Conservation (phyloP, 1,284 basidiomycete species). For the Caloboletus firmus region DNA sequence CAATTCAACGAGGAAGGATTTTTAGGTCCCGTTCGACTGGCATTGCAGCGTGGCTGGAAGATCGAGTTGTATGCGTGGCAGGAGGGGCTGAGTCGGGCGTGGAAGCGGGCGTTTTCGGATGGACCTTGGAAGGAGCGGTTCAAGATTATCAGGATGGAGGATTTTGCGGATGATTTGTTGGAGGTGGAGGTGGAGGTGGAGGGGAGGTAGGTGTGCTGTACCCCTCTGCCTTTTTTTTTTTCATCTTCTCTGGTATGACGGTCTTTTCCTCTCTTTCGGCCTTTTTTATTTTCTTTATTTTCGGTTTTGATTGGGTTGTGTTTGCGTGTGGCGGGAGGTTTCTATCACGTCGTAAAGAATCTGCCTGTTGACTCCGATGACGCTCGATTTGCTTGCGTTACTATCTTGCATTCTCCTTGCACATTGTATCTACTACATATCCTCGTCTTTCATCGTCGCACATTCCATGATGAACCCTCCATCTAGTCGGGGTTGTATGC, state of each 20-base stretch:
- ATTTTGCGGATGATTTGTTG: slow-evolving; percentile 56
- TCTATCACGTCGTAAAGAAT: neutral
- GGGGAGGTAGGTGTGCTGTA: slow-evolving; percentile 13
- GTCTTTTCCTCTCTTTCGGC: neutral
- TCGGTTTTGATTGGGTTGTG: neutral
- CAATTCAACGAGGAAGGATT: slow-evolving; percentile 90
- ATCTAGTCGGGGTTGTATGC: neutral
- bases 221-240: neutral
- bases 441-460: neutral
- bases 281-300: neutral
- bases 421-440: slow-evolving; percentile 14
- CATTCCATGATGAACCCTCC: slow-evolving; percentile 1
- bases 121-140: slow-evolving; percentile 46
- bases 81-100: slow-evolving; percentile 69
- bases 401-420: neutral
- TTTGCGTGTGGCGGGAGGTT: neutral
- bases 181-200: slow-evolving; percentile 37
- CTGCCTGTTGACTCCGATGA: neutral
- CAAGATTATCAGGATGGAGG: slow-evolving; percentile 58
- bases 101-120: slow-evolving; percentile 66
- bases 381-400: slow-evolving; percentile 7
- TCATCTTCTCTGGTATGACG: neutral
- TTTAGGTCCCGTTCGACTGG: slow-evolving; percentile 77
- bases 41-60: slow-evolving; percentile 81
- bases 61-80: slow-evolving; percentile 89